Base-by-base conservation (phyloP, 345 rosid genomes). In the Arabidopsis suecica region DNA sequence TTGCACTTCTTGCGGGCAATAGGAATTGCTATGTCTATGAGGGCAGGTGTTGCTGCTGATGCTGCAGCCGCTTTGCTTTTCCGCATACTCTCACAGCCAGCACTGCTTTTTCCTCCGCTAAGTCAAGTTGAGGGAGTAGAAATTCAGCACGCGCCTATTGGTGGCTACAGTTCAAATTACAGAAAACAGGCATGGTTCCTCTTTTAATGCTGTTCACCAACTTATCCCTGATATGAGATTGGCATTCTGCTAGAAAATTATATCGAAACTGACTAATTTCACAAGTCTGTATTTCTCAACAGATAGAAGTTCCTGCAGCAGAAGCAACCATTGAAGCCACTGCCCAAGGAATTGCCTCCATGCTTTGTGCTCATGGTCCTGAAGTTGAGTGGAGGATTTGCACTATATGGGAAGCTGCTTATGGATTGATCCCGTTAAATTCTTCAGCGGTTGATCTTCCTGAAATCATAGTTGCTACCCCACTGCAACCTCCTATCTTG, bases 311-410 rank as follows among this genome's bases (percentile, higher is more conserved):
- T 65, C 96, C 97, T 62, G 95, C 96, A 30, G 93, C 96, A 79
- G 96, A 88, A 88, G 97, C 96, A 72, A 91, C 93, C 49, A 94
- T 94, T 74, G 98, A 94, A 87, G 98, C 98, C 68, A 94, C 98
- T 65, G 98, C 98, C 68, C 98, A 94, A 82, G 98, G 98, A 72
- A 94, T 94, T 78, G 97, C 98, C 36, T 94, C 98, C 11, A 90
- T 94, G 97, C 98, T 94, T 72, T 94, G 98, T 83, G 98, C 97
- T 76, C 98, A 94, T 63, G 98, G 98, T 50, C 97, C 98, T 30
- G 97, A 94, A 80, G 98, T 94, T 59, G 98, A 94, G 63, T 94
- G 98, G 98, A 87, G 98, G 84, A 94, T 94, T 47, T 94, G 98
- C 81, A 94, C 98, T 34, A 94, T 94, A 60, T 94, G 98, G 98